phyloP scores from a whole-genome alignment of 345 rosid species.

The Euphorbia tirucalli region DNA sequence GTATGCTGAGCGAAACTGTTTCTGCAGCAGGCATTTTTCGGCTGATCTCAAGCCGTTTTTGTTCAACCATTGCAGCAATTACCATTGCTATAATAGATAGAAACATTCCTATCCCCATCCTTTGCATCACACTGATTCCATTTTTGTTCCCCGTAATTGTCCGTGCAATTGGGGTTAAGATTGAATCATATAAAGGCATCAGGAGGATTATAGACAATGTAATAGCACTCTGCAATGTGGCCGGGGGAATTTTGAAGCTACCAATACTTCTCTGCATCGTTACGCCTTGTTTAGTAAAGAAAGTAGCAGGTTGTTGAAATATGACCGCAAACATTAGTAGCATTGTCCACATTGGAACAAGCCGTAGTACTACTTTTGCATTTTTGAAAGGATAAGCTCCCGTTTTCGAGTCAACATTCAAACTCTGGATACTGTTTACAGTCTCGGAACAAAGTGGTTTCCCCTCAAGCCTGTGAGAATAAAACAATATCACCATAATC shows the following conservation, averaged over 20 bases:
- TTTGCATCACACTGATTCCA: conserved; percentile 62
- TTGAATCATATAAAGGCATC: conserved; percentile 73
- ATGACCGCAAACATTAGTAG: conserved; percentile 87
- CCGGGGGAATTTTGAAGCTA: conserved; percentile 82
- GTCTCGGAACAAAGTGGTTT: conserved; percentile 60
- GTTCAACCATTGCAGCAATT: conserved; percentile 79
- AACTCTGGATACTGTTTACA: conserved; percentile 4
- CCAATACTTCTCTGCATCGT: conserved; percentile 77
- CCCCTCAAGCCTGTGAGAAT: conserved; percentile 62
- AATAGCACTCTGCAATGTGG: conserved; percentile 84
- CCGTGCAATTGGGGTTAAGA: conserved; percentile 56
- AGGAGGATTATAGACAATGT: conserved; percentile 82
- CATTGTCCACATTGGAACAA: conserved; percentile 86
- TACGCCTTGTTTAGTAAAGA: conserved; percentile 91
- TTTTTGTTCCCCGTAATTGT: conserved; percentile 39
- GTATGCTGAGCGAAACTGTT: conserved; percentile 58
- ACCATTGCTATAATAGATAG: conserved; percentile 77
- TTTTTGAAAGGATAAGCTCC: conserved; percentile 36
- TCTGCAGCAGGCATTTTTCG: conserved; percentile 20
- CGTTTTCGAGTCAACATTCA: conserved; percentile 18
- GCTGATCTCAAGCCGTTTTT: conserved; percentile 51
- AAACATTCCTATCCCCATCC: conserved; percentile 92
- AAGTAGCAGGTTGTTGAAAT: conserved; percentile 83
- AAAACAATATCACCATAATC: conserved; percentile 5
- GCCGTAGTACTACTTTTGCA: conserved; percentile 43